Evolutionary conservation across 352 stramenopile species (phyloP).

Genomic region (Pythium dissimile): DNA sequence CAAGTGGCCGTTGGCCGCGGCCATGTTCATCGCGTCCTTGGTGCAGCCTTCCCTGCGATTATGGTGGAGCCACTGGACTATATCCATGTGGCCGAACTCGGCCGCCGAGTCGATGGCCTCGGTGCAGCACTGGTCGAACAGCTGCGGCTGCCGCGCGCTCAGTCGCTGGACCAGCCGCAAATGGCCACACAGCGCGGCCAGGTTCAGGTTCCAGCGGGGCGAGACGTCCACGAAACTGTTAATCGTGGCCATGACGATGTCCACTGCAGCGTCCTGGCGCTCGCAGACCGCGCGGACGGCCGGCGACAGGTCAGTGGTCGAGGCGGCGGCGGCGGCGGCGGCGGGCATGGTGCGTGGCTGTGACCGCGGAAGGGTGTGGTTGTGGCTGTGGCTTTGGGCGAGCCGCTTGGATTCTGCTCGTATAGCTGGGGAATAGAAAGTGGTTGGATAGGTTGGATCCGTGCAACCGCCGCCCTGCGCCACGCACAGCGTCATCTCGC

Average conservation of each 20-base stretch:
- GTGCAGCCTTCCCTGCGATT: constrained; percentile 51
- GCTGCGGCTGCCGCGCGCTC: constrained; percentile 27
- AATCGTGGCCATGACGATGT: constrained; percentile 48
- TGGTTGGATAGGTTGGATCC: no score
- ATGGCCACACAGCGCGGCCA: constrained; percentile 47
- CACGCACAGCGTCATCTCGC: no score
- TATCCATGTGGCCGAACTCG: constrained; percentile 53
- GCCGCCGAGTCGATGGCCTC: constrained; percentile 64
- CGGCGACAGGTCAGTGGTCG: constrained; percentile 28
- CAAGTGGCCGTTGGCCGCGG: constrained; percentile 51
- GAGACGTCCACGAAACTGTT: constrained; percentile 58
- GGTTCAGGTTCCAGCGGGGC: constrained; percentile 44
- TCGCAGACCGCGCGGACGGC: constrained; percentile 48
- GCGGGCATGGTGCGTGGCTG: no score
- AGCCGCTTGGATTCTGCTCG: no score
- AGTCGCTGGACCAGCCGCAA: constrained; percentile 46
- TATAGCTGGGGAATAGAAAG: no score
- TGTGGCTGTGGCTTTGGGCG: no score
- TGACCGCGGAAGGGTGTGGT: no score
- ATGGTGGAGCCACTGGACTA: constrained; percentile 55
- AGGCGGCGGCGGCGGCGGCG: no score
- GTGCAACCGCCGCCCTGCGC: no score
- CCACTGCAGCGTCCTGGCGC: constrained; percentile 34
- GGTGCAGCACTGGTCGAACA: constrained; percentile 47
- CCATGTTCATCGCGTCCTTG: constrained; percentile 69